Evolutionary conservation across 129 eudicot species (phyloP), one percentile per base, ranked within the genome.

Genomic region (Ambrosia trifida): DNA sequence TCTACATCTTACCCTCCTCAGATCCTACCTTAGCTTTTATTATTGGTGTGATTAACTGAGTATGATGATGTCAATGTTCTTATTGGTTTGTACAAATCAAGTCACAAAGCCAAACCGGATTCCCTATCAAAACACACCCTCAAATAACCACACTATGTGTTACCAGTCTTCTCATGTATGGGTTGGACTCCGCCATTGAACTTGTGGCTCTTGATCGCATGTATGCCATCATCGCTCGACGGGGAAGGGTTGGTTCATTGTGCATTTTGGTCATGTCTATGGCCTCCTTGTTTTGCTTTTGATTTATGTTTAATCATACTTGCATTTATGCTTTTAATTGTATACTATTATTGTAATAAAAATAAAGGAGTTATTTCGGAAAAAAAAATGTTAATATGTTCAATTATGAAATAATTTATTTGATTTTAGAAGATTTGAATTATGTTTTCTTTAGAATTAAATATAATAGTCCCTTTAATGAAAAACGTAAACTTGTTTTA

Each of bases 71-170:
- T 54, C 50, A 20, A 10, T 19, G 52, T 8, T 24, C 45, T 72
- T 9, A 4, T 70, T 70, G 52, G 40, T 70, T 54, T 19, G 13
- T 14, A 7, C 40, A 40, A 40, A 38, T 70, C 9, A 54, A 56
- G 28, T 20, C 54, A 0, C 75, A 70, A 11, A 51, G 40, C 7
- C 7, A 53, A 18, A 0, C 45, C 11, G 61, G 44, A 72, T 72
- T 72, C 36, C 77, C 77, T 44, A 60, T 72, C 12, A 32, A 32
- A 59, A 72, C 60, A 1, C 60, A 72, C 49, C 77, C 69, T 72
- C 54, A 33, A 0, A 0, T 60, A 8, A 62, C 47, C 14, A 61
- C 5, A 3, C 9, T 73, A 10, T 32, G 44, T 4, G 62, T 45
- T 14, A 13, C 14, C 4, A 46, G 58, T 30, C 38, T 45, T 4